phyloP scores from a whole-genome alignment of 2,329 filamentous ascomycete genomes.

The Zasmidium cellare region DNA sequence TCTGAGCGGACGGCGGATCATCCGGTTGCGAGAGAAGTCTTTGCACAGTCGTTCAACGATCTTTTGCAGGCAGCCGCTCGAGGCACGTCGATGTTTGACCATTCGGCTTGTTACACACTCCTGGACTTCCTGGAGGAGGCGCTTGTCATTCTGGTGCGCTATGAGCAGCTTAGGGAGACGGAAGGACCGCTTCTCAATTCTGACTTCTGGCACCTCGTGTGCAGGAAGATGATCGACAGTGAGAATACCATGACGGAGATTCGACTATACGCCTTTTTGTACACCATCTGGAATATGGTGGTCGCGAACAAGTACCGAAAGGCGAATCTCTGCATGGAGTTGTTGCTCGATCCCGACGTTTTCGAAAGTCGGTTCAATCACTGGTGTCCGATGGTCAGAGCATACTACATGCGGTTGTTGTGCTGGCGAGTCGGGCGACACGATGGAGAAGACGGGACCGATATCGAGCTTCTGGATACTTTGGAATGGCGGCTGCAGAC shows the following conservation, averaged over 20 bases:
- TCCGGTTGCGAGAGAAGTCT: constrained; percentile 63
- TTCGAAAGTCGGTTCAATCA: constrained; percentile 87
- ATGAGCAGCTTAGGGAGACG: constrained; percentile 49
- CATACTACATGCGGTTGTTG: constrained; percentile 86
- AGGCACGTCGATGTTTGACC: constrained; percentile 76
- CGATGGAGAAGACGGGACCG: constrained; percentile 56
- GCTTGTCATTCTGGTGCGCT: constrained; percentile 65
- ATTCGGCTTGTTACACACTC: constrained; percentile 81
- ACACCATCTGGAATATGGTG: constrained; percentile 74
- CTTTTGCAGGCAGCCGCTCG: constrained; percentile 73
- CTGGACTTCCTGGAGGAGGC: constrained; percentile 88
- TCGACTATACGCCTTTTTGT: constrained; percentile 78
- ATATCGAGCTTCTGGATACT: constrained; percentile 61
- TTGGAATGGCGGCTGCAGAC: constrained; percentile 68
- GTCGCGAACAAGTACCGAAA: constrained; percentile 67
- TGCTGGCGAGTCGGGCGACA: constrained; percentile 87
- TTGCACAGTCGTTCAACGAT: constrained; percentile 72
- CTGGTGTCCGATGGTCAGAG: constrained; percentile 93
- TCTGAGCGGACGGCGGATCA: constrained; percentile 59
- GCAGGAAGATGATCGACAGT: constrained; percentile 74
- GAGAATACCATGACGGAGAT: constrained; percentile 90
- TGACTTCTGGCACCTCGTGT: constrained; percentile 83
- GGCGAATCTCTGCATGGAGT: constrained; percentile 67
- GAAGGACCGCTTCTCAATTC: constrained; percentile 64
- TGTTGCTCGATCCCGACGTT: constrained; percentile 71